Conservation (phyloP, 73 alveolate species). For the Paramecium octaurelia region DNA sequence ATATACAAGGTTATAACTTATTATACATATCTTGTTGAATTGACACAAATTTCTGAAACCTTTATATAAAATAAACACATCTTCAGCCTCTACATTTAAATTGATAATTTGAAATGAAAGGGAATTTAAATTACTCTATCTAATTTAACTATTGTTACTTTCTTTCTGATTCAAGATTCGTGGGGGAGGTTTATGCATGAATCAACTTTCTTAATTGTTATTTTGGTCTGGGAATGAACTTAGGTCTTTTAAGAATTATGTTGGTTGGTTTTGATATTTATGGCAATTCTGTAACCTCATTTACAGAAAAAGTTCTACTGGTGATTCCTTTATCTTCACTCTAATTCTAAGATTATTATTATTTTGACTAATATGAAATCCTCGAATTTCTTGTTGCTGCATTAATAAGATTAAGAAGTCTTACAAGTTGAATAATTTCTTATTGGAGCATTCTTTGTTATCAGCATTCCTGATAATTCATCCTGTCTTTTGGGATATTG, state of each 20-base stretch:
- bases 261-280: neutral
- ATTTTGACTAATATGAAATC: neutral
- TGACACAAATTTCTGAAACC: neutral
- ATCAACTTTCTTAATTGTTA: neutral
- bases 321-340: constrained; percentile 1
- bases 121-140: neutral
- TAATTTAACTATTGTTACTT: neutral
- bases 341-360: neutral
- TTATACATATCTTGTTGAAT: neutral
- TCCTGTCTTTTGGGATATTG: neutral
- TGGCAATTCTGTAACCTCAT: neutral
- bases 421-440: constrained; percentile 12
- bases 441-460: neutral
- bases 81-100: neutral
- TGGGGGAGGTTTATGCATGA: neutral
- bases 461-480: neutral
- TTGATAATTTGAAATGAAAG: neutral
- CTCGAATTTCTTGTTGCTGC: neutral
- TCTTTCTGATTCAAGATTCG: neutral
- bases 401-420: neutral
- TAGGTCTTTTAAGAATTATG: neutral
- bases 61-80: neutral
- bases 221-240: constrained; percentile 10
- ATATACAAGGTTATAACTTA: neutral
- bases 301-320: constrained; percentile 24